Conservation (phyloP, 2,329 filamentous ascomycete species). For the Ophiobolus disseminans region DNA sequence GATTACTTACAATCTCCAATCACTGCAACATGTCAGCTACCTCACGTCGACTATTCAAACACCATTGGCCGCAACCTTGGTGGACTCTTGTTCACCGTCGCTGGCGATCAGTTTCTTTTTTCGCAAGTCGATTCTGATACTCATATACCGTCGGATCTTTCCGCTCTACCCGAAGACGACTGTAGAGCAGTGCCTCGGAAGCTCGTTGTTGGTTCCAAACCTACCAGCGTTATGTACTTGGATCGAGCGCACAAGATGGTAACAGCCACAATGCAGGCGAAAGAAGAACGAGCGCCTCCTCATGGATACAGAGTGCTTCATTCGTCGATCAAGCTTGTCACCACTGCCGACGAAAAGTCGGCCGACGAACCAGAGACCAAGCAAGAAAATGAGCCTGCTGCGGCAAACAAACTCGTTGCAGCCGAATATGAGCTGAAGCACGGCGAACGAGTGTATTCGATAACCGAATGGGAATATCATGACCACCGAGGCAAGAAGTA, state of each 20-base stretch:
- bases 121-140: slow-evolving; percentile 54
- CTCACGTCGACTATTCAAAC: slow-evolving; percentile 30
- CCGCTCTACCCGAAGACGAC: slow-evolving; percentile 2
- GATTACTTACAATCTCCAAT: slow-evolving; percentile 40
- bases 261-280: slow-evolving; percentile 53
- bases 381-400: slow-evolving; percentile 21
- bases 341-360: slow-evolving; percentile 26
- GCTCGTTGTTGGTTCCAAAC: slow-evolving; percentile 32
- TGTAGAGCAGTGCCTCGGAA: slow-evolving; percentile 36
- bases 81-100: slow-evolving; percentile 57
- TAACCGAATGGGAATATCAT: slow-evolving; percentile 69
- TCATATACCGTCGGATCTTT: slow-evolving; percentile 12
- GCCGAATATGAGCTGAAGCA: slow-evolving; percentile 64
- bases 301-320: slow-evolving; percentile 46
- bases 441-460: slow-evolving; percentile 65
- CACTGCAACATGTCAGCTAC: slow-evolving; percentile 42
- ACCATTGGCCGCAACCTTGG: slow-evolving; percentile 49
- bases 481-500: slow-evolving; percentile 64
- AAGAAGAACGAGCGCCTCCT: slow-evolving; percentile 39
- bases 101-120: slow-evolving; percentile 56
- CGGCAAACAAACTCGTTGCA: slow-evolving; percentile 51
- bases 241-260: slow-evolving; percentile 55
- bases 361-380: slow-evolving; percentile 29
- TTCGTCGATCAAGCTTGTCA: slow-evolving; percentile 42
- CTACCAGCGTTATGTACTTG: slow-evolving; percentile 53